A percentile compares a stretch with the other conserved stretches of the same genome.
These are phyloP conservation scores for Corchorus olitorius DNA, from an alignment of 345 rosid species.

Conservation along the genomic window DNA sequence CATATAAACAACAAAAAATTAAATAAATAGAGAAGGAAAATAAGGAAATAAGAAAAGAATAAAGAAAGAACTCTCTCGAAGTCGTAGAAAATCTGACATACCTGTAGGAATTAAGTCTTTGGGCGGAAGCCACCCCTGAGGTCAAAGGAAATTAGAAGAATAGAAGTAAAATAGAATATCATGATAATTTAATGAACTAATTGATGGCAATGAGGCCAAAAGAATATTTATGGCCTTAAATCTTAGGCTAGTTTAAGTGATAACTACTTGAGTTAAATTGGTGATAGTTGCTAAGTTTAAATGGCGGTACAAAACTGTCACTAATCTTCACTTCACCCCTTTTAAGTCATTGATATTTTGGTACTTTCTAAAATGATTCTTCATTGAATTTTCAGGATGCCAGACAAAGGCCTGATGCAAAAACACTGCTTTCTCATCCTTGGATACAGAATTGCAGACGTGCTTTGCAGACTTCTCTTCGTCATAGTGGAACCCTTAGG, in stretches of 20 bases:
- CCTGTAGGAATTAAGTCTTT: background rate
- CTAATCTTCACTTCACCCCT: background rate
- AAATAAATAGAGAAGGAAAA: background rate
- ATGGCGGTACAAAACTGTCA: background rate
- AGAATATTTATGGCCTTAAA: conserved; percentile 6
- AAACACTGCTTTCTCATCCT: conserved; percentile 97
- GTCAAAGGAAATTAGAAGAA: background rate
- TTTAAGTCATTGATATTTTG: conserved; percentile 1
- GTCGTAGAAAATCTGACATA: background rate
- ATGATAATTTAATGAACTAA: background rate
- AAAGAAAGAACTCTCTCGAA: background rate
- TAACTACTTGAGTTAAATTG: background rate
- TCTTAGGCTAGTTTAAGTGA: background rate
- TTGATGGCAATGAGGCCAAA: background rate
- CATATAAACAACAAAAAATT: background rate
- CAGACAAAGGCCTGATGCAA: conserved; percentile 98
- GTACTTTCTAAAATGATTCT: conserved; percentile 16
- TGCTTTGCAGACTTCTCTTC: conserved; percentile 85
- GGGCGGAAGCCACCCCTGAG: background rate
- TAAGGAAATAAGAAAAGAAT: background rate
- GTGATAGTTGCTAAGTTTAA: background rate
- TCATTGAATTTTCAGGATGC: conserved; percentile 72
- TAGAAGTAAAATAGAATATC: background rate
- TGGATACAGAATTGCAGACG: conserved; percentile 93
- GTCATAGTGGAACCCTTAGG: conserved; percentile 84